Conservation (phyloP, 140 eudicot species). For the Ambrosia hybrid region DNA sequence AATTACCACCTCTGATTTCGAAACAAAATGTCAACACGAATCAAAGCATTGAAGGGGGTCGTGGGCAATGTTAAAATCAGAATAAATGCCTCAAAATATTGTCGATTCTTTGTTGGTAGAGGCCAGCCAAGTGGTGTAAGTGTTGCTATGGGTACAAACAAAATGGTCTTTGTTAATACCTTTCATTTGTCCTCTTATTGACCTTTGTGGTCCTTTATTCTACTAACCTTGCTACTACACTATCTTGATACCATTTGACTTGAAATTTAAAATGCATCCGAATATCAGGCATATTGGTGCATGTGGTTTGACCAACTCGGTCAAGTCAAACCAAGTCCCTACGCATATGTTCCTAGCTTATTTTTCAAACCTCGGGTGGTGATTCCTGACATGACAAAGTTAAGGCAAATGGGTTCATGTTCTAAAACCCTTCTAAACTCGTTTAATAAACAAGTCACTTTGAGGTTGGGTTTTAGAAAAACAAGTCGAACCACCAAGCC, state of each 20-base stretch:
- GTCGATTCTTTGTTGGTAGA: constrained; percentile 29
- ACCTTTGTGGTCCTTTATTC: constrained; percentile 34
- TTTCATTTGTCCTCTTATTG: constrained; percentile 22
- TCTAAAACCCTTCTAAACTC: not conserved
- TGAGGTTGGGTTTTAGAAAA: not conserved
- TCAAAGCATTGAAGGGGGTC: not conserved
- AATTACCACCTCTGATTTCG: too few species aligned
- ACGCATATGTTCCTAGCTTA: not conserved
- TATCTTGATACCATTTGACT: constrained; percentile 33
- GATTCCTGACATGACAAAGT: not conserved
- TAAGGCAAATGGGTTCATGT: not conserved
- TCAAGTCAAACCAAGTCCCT: constrained; percentile 8
- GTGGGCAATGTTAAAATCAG: constrained; percentile 30
- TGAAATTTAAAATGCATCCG: constrained; percentile 12
- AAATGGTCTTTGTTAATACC: constrained; percentile 28
- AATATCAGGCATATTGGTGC: constrained; percentile 25
- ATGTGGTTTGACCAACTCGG: constrained; percentile 30
- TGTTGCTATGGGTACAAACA: constrained; percentile 17
- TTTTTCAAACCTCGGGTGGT: not conserved
- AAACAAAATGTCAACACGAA: too few species aligned
- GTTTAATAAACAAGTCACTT: not conserved
- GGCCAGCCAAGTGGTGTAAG: constrained; percentile 9
- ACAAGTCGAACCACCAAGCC: not conserved
- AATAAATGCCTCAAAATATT: constrained; percentile 29
- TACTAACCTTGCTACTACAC: constrained; percentile 25